These are phyloP conservation scores for Vanderwaltozyma polyspora DNA, from an alignment of 805 yeast species.

Conservation along the genomic window DNA sequence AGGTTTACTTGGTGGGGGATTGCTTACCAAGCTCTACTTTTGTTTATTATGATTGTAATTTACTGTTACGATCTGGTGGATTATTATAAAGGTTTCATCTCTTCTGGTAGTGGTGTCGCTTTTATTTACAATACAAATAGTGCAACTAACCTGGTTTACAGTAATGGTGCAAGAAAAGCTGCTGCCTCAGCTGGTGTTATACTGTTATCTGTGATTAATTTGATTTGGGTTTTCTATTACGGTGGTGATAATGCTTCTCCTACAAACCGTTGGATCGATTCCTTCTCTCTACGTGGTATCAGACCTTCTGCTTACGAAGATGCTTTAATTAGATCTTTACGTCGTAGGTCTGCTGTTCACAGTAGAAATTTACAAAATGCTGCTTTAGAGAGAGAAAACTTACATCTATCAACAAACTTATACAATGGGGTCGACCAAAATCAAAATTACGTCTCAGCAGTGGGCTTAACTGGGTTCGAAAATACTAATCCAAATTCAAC, in stretches of 20 bases:
- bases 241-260: constrained; percentile 91
- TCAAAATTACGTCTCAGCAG: constrained; percentile 34
- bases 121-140: constrained; percentile 78
- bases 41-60: constrained; percentile 38
- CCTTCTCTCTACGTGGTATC: constrained; percentile 52
- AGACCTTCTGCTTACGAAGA: constrained; percentile 28
- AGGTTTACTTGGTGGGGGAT: constrained; percentile 95
- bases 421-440: neutral
- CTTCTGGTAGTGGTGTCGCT: constrained; percentile 45
- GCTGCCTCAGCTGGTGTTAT: constrained; percentile 93
- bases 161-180: constrained; percentile 49
- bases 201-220: constrained; percentile 65
- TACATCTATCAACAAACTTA: neutral
- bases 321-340: constrained; percentile 15
- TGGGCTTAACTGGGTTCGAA: constrained; percentile 52
- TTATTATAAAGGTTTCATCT: constrained; percentile 45
- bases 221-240: constrained; percentile 78
- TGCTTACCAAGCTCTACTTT: constrained; percentile 59
- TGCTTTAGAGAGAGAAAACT: neutral
- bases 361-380: constrained; percentile 1
- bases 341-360: constrained; percentile 10
- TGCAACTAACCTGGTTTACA: constrained; percentile 68
- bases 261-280: constrained; percentile 71
- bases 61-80: constrained; percentile 57
- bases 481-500: constrained; percentile 28